These are phyloP conservation scores for Apiospora hydei DNA, from an alignment of 2,329 filamentous ascomycete species.

Conservation along the genomic window DNA sequence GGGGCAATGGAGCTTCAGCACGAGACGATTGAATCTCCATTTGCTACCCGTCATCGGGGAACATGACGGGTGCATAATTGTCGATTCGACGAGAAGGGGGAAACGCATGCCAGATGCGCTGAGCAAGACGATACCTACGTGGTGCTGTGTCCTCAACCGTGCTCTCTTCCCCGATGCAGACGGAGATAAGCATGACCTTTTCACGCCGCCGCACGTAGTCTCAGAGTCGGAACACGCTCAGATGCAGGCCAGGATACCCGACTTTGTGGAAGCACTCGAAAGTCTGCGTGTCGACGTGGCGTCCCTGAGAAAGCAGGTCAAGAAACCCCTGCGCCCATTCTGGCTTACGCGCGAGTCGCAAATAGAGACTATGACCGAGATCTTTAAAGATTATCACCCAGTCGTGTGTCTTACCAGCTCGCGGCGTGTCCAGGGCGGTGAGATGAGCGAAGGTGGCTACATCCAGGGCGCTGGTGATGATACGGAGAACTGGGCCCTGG, in stretches of 20 bases:
- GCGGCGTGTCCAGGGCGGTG: constrained; percentile 70
- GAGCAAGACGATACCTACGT: constrained; percentile 92
- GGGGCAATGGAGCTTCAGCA: constrained; percentile 89
- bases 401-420: constrained; percentile 89
- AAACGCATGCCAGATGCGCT: constrained; percentile 96
- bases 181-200: constrained; percentile 57
- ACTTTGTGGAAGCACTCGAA: constrained; percentile 58
- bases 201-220: constrained; percentile 76
- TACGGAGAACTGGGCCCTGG: constrained; percentile 88
- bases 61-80: constrained; percentile 80
- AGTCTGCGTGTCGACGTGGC: constrained; percentile 68
- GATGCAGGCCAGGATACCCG: constrained; percentile 68
- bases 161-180: constrained; percentile 69
- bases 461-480: constrained; percentile 96
- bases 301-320: constrained; percentile 61
- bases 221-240: constrained; percentile 80
- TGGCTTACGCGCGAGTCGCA: constrained; percentile 80
- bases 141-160: constrained; percentile 87
- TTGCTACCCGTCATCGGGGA: constrained; percentile 72
- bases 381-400: constrained; percentile 69
- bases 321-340: constrained; percentile 76
- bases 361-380: constrained; percentile 45
- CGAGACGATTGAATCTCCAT: constrained; percentile 83
- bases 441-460: constrained; percentile 76
- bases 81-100: constrained; percentile 91